phyloP scores from a whole-genome alignment of 208 protist species.

The Leishmania aethiopica region DNA sequence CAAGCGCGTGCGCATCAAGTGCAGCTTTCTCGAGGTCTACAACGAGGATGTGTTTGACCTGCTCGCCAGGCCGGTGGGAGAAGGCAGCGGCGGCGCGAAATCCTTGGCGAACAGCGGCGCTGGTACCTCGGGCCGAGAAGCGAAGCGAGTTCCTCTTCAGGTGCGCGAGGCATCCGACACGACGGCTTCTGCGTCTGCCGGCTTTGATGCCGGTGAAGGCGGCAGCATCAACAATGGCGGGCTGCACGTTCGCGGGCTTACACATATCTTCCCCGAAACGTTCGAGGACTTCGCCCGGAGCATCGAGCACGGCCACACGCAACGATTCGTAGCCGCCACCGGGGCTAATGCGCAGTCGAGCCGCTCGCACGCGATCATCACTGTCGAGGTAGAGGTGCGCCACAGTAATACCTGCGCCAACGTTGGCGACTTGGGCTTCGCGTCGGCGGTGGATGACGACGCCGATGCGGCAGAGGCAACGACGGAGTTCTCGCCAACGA shows the following conservation, averaged over 20 bases:
- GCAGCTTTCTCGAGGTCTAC: constrained; percentile 89
- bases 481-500: background rate
- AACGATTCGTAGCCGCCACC: constrained; percentile 75
- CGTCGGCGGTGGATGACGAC: background rate
- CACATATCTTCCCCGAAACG: constrained; percentile 52
- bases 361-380: constrained; percentile 91
- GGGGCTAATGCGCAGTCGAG: constrained; percentile 84
- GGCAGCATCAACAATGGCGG: constrained; percentile 37
- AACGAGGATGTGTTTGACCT: constrained; percentile 91
- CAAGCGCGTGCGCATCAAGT: constrained; percentile 58
- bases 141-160: constrained; percentile 43
- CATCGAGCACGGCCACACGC: constrained; percentile 70
- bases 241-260: constrained; percentile 64
- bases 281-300: constrained; percentile 64
- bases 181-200: background rate
- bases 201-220: background rate
- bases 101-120: background rate
- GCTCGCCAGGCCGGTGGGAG: constrained; percentile 28
- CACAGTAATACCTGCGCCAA: background rate
- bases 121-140: background rate
- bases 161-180: constrained; percentile 40
- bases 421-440: background rate
- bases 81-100: constrained; percentile 48
- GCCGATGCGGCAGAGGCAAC: constrained; percentile 5
- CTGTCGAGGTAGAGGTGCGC: constrained; percentile 74